phyloP scores from a whole-genome alignment of 176 grass and related monocot species.

The Eleusine indica region DNA sequence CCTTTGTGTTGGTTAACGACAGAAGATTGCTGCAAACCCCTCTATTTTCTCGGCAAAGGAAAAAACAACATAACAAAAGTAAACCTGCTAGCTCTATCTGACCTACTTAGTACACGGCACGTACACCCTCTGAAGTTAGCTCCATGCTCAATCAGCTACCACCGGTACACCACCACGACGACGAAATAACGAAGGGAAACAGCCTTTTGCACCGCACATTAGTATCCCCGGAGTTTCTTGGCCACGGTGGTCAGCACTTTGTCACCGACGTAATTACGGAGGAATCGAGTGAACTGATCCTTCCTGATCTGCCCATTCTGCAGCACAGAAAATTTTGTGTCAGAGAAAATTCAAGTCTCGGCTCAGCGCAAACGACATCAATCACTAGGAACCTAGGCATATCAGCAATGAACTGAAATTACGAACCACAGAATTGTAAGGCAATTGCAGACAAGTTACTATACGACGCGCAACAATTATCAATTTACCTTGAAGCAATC shows the following conservation, averaged over 20 bases:
- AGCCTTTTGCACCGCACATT: constrained; percentile 23
- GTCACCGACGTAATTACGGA: constrained; percentile 64
- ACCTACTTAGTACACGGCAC: constrained; percentile 12
- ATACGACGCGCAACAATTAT: not conserved
- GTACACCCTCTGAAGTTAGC: constrained; percentile 32
- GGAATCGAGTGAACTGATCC: constrained; percentile 62
- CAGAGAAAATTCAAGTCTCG: not conserved
- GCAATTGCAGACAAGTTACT: not conserved
- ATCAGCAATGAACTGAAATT: not conserved
- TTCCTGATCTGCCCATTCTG: constrained; percentile 80
- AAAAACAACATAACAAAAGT: constrained; percentile 39
- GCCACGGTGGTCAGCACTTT: constrained; percentile 57
- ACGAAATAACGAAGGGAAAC: not conserved
- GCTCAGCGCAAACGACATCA: not conserved
- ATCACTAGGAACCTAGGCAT: not conserved
- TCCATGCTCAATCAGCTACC: constrained; percentile 8
- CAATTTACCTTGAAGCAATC: constrained; percentile 63
- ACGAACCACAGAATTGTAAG: not conserved
- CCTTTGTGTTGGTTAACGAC: constrained; percentile 41
- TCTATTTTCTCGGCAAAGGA: constrained; percentile 20
- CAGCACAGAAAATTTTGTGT: constrained; percentile 24
- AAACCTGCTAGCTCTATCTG: constrained; percentile 3
- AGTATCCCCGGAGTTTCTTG: constrained; percentile 62
- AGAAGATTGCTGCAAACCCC: constrained; percentile 20
- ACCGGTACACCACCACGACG: constrained; percentile 15